Evolutionary conservation across 257 asterid genomes (phyloP).

Genomic region (Cordia subcordata): DNA sequence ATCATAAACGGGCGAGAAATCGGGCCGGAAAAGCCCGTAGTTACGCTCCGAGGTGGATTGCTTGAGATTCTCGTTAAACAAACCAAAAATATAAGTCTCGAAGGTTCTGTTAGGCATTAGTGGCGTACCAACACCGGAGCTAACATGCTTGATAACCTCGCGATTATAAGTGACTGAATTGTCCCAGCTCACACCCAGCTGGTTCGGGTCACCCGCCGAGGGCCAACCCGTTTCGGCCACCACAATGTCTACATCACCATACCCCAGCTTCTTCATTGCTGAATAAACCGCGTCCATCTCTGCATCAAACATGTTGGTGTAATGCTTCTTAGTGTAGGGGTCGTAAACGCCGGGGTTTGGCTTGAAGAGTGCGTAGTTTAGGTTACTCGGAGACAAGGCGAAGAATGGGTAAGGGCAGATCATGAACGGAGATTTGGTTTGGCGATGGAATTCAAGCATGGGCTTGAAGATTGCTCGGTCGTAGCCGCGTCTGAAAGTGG

Average conservation of each 20-base stretch:
- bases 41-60: constrained; percentile 32
- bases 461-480: constrained; percentile 28
- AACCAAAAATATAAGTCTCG: constrained; percentile 35
- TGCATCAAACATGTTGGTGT: constrained; percentile 41
- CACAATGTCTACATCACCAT: constrained; percentile 41
- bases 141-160: constrained; percentile 27
- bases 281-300: constrained; percentile 44
- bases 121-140: constrained; percentile 43
- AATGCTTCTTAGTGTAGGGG: constrained; percentile 20
- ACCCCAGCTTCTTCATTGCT: constrained; percentile 48
- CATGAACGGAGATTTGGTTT: constrained; percentile 40
- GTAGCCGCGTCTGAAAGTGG: constrained; percentile 29
- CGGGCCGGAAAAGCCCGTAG: constrained; percentile 43
- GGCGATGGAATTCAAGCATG: constrained; percentile 39
- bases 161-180: constrained; percentile 34
- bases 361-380: constrained; percentile 32
- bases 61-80: constrained; percentile 46
- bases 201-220: constrained; percentile 40
- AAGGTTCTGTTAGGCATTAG: constrained; percentile 42
- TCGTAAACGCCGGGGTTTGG: constrained; percentile 40
- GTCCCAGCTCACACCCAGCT: constrained; percentile 25
- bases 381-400: constrained; percentile 16
- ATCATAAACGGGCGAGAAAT: constrained; percentile 42
- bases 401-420: constrained; percentile 48
- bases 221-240: constrained; percentile 59